A percentile compares a stretch with the other conserved stretches of the same genome.
Conservation (phyloP, 345 rosid genomes). For the Salix koriyanagi region DNA sequence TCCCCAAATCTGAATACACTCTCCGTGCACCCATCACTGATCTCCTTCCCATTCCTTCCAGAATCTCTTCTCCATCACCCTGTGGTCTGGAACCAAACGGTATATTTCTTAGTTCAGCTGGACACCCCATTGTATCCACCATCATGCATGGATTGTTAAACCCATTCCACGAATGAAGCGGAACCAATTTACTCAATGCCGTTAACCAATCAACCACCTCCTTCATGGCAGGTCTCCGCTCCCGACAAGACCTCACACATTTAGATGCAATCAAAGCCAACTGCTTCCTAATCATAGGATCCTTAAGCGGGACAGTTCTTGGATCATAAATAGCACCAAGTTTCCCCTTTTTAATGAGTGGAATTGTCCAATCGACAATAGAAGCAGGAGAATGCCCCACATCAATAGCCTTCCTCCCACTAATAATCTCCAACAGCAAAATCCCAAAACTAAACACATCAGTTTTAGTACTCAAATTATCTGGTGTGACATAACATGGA, state of each 20-base stretch:
- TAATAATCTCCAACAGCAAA: slow-evolving; percentile 84
- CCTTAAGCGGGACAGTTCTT: slow-evolving; percentile 52
- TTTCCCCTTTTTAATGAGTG: slow-evolving; percentile 83
- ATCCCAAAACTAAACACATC: slow-evolving; percentile 98
- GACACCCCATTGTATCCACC: slow-evolving; percentile 86
- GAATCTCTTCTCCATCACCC: slow-evolving; percentile 21
- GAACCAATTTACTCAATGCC: slow-evolving; percentile 64
- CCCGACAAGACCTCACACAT: slow-evolving; percentile 96
- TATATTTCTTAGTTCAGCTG: slow-evolving; percentile 48
- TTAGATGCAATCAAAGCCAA: slow-evolving; percentile 76
- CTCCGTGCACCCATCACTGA: slow-evolving; percentile 41
- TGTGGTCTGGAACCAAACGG: slow-evolving; percentile 15
- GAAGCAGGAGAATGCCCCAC: slow-evolving; percentile 86
- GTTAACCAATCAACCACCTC: slow-evolving; percentile 82
- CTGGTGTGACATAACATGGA: slow-evolving; percentile 96
- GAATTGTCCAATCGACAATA: slow-evolving; percentile 94
- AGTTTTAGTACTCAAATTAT: slow-evolving; percentile 82
- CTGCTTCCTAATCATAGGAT: slow-evolving; percentile 71
- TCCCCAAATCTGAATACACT: slow-evolving; percentile 69
- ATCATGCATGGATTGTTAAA: slow-evolving; percentile 92
- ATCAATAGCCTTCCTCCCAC: slow-evolving; percentile 94
- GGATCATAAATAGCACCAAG: slow-evolving; percentile 76
- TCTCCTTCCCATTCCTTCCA: slow-evolving; percentile 22
- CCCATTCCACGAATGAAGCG: slow-evolving; percentile 83
- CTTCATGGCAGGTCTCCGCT: slow-evolving; percentile 85